A percentile compares a stretch with the other conserved stretches of the same genome.
These are phyloP conservation scores for Xylariaceae sp. DNA, from an alignment of 2,329 filamentous ascomycete genomes.

Conservation along the genomic window DNA sequence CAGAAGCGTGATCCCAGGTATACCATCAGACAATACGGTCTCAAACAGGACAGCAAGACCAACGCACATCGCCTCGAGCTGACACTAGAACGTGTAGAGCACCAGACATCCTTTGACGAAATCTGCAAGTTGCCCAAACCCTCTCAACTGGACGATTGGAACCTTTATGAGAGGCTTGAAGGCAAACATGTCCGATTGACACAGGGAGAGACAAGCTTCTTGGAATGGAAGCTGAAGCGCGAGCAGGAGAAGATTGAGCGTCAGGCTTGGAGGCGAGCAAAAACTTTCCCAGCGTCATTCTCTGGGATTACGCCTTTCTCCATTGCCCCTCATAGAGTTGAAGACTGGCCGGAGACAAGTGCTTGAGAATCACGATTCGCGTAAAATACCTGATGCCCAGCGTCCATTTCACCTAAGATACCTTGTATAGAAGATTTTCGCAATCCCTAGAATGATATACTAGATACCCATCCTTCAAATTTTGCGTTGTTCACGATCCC, in stretches of 20 bases:
- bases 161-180: slow-evolving; percentile 45
- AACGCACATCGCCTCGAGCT: slow-evolving; percentile 43
- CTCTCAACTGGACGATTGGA: slow-evolving; percentile 55
- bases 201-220: slow-evolving; percentile 37
- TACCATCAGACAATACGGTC: slow-evolving; percentile 44
- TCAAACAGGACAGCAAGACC: slow-evolving; percentile 37
- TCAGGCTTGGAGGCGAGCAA: slow-evolving; percentile 23
- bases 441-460: too few species aligned
- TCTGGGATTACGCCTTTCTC: too few species aligned
- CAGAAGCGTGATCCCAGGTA: slow-evolving; percentile 38
- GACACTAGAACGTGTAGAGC: slow-evolving; percentile 41
- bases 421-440: too few species aligned
- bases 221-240: slow-evolving; percentile 37
- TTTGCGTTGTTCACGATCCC: too few species aligned
- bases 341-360: too few species aligned
- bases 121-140: slow-evolving; percentile 46
- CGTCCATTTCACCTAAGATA: too few species aligned
- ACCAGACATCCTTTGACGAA: slow-evolving; percentile 40
- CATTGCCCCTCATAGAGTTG: too few species aligned
- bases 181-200: slow-evolving; percentile 38
- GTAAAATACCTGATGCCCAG: too few species aligned
- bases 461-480: too few species aligned
- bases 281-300: slow-evolving; percentile 16
- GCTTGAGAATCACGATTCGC: too few species aligned
- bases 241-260: slow-evolving; percentile 26